These are phyloP conservation scores for Fimicolochytrium jonesii DNA, from an alignment of 192 early-diverging fungal species.

Conservation along the genomic window DNA sequence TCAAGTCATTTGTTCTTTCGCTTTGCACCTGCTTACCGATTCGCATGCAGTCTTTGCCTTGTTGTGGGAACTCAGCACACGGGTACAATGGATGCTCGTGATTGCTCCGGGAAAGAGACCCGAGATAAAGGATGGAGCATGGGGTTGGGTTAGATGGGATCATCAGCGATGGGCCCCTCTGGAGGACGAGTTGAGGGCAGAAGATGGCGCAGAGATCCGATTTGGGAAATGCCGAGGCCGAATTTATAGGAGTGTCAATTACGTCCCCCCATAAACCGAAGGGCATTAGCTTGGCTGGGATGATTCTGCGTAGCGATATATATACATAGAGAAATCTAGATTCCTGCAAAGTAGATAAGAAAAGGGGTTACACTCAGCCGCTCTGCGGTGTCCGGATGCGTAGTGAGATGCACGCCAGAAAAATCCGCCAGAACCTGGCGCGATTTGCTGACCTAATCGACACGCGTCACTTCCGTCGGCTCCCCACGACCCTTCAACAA, in stretches of 20 bases:
- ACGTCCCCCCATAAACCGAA: too few relatives aligned
- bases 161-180: background rate
- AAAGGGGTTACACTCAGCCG: too few relatives aligned
- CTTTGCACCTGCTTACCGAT: slow-evolving; percentile 15
- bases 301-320: too few relatives aligned
- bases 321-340: too few relatives aligned
- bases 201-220: background rate
- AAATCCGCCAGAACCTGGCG: too few relatives aligned
- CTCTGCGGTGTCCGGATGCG: too few relatives aligned
- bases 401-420: too few relatives aligned
- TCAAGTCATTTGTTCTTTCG: slow-evolving; percentile 18
- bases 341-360: too few relatives aligned
- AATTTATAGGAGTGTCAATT: slow-evolving; percentile 10
- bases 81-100: slow-evolving; percentile 11
- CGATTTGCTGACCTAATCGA: too few relatives aligned
- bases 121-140: slow-evolving; percentile 21
- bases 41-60: slow-evolving; percentile 8
- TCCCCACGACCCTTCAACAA: too few relatives aligned
- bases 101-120: slow-evolving; percentile 19
- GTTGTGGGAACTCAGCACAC: slow-evolving; percentile 14
- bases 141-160: slow-evolving; percentile 22
- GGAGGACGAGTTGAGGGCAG: background rate
- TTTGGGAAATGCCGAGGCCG: slow-evolving; percentile 1
- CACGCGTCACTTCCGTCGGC: too few relatives aligned
- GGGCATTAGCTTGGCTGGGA: too few relatives aligned